Conservation (phyloP, 257 asterid genomes). For the Anisodus tanguticus region DNA sequence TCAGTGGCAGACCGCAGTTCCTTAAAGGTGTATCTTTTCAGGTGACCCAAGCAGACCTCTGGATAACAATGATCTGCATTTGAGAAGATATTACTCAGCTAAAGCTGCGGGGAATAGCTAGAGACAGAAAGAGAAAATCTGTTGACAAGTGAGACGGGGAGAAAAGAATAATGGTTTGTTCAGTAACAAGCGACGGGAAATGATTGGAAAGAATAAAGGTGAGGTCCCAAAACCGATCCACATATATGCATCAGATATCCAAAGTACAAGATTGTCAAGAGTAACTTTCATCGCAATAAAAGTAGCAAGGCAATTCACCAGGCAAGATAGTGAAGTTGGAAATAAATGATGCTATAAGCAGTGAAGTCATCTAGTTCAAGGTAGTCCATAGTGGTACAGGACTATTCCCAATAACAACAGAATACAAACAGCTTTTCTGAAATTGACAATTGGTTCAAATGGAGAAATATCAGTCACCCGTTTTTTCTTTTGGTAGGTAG, state of each 20-base stretch:
- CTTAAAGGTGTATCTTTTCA: constrained; percentile 76
- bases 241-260: neutral
- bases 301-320: neutral
- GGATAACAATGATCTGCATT: constrained; percentile 87
- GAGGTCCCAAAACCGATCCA: constrained; percentile 4
- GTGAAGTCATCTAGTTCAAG: neutral
- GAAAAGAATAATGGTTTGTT: neutral
- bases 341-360: neutral
- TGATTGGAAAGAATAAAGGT: neutral
- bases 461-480: neutral
- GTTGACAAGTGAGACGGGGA: neutral
- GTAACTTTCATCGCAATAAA: neutral
- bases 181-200: neutral
- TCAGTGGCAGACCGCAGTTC: constrained; percentile 88
- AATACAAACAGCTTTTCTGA: neutral
- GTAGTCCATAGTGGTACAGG: neutral
- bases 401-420: neutral
- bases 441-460: neutral
- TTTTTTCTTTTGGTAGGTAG: neutral
- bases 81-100: constrained; percentile 21
- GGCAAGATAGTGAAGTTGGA: neutral
- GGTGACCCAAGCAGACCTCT: constrained; percentile 87
- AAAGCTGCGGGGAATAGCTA: neutral
- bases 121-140: neutral
- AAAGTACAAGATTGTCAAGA: neutral